Evolutionary conservation across 2,329 filamentous ascomycete genomes (phyloP), one percentile per base, ranked within the genome.

Genomic region (Albophoma yamanashiensis): DNA sequence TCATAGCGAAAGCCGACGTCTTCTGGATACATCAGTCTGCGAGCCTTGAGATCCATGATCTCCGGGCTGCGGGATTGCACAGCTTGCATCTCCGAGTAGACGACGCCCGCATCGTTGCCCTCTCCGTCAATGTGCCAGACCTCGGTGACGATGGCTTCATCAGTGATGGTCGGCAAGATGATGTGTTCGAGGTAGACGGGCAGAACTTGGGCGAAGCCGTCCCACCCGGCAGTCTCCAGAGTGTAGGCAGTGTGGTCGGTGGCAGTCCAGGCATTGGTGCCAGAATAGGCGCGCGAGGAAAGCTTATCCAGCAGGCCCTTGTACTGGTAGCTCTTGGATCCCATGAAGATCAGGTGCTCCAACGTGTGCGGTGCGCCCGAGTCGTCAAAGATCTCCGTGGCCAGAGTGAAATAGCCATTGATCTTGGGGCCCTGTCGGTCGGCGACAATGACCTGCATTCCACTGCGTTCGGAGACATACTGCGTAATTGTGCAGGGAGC

Each of bases 61-160:
- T 96, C 91, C 9, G 82, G 79, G 65, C 89, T 87, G 58, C 85
- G 87, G 70, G 96, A 96, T 70, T 97, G 89, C 2, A 96, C 86
- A 31, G 88, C 94, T 75, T 99, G 94, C 94, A 99, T 99, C 75
- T 99, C 94, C 0, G 93, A 97, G 75, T 99, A 99, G 11, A 99
- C 94, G 1, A 97, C 92, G 63, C 92, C 94, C 50, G 94, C 94
- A 80, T 99, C 94, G 64, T 97, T 89, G 60, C 94, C 94, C 65
- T 90, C 86, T 20, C 91, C 93, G 70, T 99, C 91, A 59, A 99
- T 84, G 71, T 99, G 94, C 76, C 96, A 92, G 1, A 99, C 94
- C 73, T 99, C 94, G 3, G 94, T 99, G 65, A 93, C 88, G 71
- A 95, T 97, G 14, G 86, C 91, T 60, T 92, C 89, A 73, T 99